A percentile compares a stretch with the other conserved stretches of the same genome.
Evolutionary conservation across 2,329 filamentous ascomycete species (phyloP).

Genomic region (Paracoccidioides lutzii): DNA sequence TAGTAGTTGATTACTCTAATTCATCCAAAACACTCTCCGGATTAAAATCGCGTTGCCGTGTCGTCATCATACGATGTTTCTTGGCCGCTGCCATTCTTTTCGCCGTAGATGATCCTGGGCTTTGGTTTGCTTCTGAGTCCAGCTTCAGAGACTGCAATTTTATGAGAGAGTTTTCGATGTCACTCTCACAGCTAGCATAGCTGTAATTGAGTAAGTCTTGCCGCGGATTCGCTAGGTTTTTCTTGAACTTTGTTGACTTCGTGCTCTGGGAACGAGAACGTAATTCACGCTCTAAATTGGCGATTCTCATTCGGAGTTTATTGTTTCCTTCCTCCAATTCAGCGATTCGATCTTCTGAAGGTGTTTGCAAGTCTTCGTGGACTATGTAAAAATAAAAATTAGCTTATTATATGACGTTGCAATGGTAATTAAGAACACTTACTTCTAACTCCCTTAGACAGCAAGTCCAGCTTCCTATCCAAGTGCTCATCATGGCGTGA

Average conservation of each 20-base stretch:
- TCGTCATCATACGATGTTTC: conserved; percentile 33
- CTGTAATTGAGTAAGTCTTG: conserved; percentile 18
- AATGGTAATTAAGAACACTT: conserved; percentile 20
- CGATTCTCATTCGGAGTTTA: conserved; percentile 51
- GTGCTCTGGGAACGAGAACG: conserved; percentile 51
- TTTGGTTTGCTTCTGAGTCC: conserved; percentile 15
- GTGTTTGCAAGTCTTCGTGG: conserved; percentile 35
- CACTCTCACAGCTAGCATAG: conserved; percentile 25
- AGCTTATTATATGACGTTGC: conserved; percentile 10
- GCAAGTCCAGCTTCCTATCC: conserved; percentile 72
- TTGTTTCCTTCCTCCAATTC: conserved; percentile 61
- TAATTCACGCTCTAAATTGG: conserved; percentile 53
- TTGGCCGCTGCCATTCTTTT: conserved; percentile 23
- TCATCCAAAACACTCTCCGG: conserved; percentile 31
- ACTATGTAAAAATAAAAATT: conserved; percentile 20
- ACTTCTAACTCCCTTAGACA: conserved; percentile 43
- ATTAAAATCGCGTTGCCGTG: conserved; percentile 36
- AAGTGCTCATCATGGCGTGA: conserved; percentile 73
- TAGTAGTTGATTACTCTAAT: conserved; percentile 11
- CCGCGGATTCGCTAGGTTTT: conserved; percentile 12
- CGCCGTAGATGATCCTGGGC: conserved; percentile 16
- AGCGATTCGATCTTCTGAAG: conserved; percentile 47
- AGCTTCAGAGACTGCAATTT: conserved; percentile 30
- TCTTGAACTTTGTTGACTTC: conserved; percentile 23
- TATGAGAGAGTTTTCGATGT: conserved; percentile 25